Percentiles rank a stretch among this genome's conserved stretches.
phyloP scores from a whole-genome alignment of 768 basidiomycete species.

The Russula foetens region DNA sequence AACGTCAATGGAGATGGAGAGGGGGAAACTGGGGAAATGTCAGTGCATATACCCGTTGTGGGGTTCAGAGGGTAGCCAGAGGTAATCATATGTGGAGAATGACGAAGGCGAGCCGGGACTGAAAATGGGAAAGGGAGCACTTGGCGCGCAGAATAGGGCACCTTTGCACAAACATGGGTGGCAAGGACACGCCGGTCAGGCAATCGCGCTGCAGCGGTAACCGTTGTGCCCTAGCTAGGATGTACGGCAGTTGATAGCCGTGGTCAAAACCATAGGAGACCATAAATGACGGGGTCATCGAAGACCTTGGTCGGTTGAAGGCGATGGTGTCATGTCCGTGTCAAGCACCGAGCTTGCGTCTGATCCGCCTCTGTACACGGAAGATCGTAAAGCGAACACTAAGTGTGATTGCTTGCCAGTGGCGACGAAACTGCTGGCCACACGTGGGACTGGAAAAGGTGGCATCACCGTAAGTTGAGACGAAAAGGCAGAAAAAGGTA shows the following conservation, averaged over 20 bases:
- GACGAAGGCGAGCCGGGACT: background rate
- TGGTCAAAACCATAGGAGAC: slow-evolving; percentile 15
- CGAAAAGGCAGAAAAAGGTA: background rate
- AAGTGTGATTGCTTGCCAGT: slow-evolving; percentile 55
- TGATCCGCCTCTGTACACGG: slow-evolving; percentile 36
- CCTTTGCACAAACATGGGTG: background rate
- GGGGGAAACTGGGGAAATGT: background rate
- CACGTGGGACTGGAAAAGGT: slow-evolving; percentile 44
- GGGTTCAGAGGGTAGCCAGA: background rate
- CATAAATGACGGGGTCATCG: slow-evolving; percentile 8
- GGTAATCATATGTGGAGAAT: background rate
- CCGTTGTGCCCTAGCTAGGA: background rate
- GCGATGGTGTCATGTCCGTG: background rate
- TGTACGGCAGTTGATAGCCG: slow-evolving; percentile 12
- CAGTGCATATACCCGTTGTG: background rate
- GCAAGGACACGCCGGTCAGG: background rate
- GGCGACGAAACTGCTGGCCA: slow-evolving; percentile 40
- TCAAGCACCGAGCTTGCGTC: slow-evolving; percentile 22
- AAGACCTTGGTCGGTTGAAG: slow-evolving; percentile 4
- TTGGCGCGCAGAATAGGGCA: background rate
- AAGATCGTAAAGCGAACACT: slow-evolving; percentile 52
- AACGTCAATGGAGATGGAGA: background rate
- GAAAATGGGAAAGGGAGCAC: background rate
- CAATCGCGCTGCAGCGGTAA: background rate
- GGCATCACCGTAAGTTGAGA: background rate